Evolutionary conservation across 768 basidiomycete genomes (phyloP).

Genomic region (Suillus clintonianus): DNA sequence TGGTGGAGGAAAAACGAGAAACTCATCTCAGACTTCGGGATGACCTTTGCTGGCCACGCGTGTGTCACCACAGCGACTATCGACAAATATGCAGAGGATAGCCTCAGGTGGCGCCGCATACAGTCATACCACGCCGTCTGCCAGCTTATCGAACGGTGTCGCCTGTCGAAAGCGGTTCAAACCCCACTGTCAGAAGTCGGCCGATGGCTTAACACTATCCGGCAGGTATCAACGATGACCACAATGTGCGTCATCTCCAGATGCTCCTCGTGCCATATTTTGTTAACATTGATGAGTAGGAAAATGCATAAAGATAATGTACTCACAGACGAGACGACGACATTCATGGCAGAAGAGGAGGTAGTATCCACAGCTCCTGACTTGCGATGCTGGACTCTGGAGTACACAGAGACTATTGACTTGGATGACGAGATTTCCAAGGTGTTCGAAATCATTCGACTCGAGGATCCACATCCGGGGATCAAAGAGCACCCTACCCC

Average conservation of each 20-base stretch:
- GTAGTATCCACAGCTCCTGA: slow-evolving; percentile 18
- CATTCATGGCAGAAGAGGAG: slow-evolving; percentile 28
- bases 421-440: neutral
- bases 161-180: neutral
- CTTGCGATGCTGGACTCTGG: neutral
- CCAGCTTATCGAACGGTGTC: slow-evolving; percentile 12
- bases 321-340: neutral
- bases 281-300: neutral
- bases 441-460: too few relatives aligned
- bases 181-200: neutral
- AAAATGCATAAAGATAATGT: neutral
- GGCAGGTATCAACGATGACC: neutral
- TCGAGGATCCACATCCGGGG: too few relatives aligned
- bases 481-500: too few relatives aligned
- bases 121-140: slow-evolving; percentile 22
- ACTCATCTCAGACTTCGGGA: slow-evolving; percentile 31
- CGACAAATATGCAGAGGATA: slow-evolving; percentile 19
- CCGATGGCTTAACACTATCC: neutral
- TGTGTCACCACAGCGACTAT: slow-evolving; percentile 40
- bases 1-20: slow-evolving; percentile 42
- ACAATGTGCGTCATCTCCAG: neutral
- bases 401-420: neutral
- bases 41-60: slow-evolving; percentile 39
- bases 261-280: neutral
- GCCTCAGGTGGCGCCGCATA: slow-evolving; percentile 16